phyloP scores from a whole-genome alignment of 1,284 basidiomycete species.

The Puccinia brachypodii region DNA sequence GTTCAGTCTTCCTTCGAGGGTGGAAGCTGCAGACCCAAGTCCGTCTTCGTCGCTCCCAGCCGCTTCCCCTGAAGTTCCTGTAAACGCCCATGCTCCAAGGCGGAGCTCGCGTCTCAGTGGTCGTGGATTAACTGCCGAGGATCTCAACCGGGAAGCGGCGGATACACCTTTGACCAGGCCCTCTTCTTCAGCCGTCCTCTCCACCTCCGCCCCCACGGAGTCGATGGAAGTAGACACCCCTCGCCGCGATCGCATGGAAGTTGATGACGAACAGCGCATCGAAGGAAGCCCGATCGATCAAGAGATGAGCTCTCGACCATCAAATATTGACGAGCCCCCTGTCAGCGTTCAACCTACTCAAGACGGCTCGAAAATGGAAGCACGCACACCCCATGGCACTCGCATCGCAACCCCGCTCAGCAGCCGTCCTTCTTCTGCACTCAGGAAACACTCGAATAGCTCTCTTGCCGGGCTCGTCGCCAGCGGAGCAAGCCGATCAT shows the following conservation, averaged over 20 bases:
- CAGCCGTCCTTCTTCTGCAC: conserved; percentile 51
- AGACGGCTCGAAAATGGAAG: conserved; percentile 88
- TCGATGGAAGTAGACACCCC: conserved; percentile 34
- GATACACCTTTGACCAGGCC: not conserved
- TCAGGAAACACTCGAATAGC: conserved; percentile 52
- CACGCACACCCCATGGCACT: conserved; percentile 93
- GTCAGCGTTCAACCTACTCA: conserved; percentile 48
- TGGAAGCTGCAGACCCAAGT: conserved; percentile 55
- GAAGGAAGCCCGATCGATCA: conserved; percentile 41
- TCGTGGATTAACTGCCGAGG: conserved; percentile 44
- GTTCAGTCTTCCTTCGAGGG: conserved; percentile 52
- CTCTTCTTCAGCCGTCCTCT: conserved; percentile 30
- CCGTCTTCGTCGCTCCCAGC: conserved; percentile 50
- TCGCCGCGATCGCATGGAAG: conserved; percentile 25
- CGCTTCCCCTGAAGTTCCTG: conserved; percentile 19
- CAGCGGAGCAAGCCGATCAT: conserved; percentile 46
- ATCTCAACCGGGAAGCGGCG: conserved; percentile 33
- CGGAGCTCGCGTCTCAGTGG: conserved; percentile 47
- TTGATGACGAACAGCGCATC: conserved; percentile 33
- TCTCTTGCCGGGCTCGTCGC: conserved; percentile 41
- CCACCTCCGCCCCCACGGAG: conserved; percentile 39
- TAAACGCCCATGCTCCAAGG: conserved; percentile 24
- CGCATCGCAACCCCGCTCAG: conserved; percentile 76
- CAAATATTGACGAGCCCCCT: conserved; percentile 34
- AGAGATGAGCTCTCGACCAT: conserved; percentile 20